Conservation (phyloP, 148 eudicot genomes). For the Cornus suecica region DNA sequence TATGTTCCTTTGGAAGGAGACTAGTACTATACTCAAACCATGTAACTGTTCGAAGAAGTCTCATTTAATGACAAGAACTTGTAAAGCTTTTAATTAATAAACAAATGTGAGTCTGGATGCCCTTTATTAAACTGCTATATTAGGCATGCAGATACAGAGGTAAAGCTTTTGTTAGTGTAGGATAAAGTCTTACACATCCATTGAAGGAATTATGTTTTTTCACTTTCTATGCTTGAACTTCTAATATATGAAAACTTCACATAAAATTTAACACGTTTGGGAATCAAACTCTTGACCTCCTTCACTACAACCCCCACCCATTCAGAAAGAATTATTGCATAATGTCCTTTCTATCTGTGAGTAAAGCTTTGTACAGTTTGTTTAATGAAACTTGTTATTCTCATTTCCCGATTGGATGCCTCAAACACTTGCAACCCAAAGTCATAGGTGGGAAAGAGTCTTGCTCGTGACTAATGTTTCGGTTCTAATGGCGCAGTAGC, state of each 20-base stretch:
- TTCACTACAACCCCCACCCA: neutral
- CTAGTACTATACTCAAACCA: neutral
- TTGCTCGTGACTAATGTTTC: neutral
- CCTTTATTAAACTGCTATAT: neutral
- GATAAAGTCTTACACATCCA: neutral
- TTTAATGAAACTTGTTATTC: neutral
- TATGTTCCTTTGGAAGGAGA: no score
- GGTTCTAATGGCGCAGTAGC: slow-evolving; percentile 44
- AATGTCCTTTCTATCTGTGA: neutral
- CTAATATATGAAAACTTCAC: no score
- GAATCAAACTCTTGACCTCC: neutral
- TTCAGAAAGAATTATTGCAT: neutral
- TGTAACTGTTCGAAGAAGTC: neutral
- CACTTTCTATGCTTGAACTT: neutral
- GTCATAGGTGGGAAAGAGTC: neutral
- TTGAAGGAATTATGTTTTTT: neutral
- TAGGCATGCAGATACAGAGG: neutral
- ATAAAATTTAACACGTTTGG: neutral
- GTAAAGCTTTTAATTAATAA: neutral
- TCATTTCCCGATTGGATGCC: neutral
- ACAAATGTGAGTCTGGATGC: neutral
- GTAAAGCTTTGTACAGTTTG: neutral
- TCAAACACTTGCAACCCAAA: neutral
- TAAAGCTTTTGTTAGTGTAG: neutral
- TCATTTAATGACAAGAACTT: neutral